Evolutionary conservation across 1,139 yeast species (phyloP).

Genomic region (Pichia terricola): DNA sequence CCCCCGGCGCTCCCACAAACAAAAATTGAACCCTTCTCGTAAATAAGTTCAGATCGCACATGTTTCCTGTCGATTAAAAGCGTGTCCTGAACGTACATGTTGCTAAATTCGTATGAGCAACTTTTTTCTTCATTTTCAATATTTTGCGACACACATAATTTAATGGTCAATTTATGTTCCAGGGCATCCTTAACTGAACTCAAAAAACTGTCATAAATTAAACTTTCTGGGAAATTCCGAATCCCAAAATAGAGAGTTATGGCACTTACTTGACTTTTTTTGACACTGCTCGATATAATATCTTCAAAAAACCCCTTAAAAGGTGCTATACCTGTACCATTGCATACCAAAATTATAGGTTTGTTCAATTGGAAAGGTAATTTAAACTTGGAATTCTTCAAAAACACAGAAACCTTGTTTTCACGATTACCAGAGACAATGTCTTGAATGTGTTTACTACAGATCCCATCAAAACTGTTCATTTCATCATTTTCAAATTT

Average conservation of each 20-base stretch:
- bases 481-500: slow-evolving; percentile 42
- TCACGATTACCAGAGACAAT: slow-evolving; percentile 51
- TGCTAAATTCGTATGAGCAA: no score
- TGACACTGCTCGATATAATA: neutral
- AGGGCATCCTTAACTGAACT: slow-evolving; percentile 34
- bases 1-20: slow-evolving; percentile 94
- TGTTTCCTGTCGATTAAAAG: slow-evolving; percentile 43
- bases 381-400: slow-evolving; percentile 86
- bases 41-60: slow-evolving; percentile 43
- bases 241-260: slow-evolving; percentile 77
- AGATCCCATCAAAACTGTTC: slow-evolving; percentile 57
- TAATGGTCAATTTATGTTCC: slow-evolving; percentile 25
- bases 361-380: slow-evolving; percentile 69
- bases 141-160: slow-evolving; percentile 65
- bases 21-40: slow-evolving; percentile 69
- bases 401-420: slow-evolving; percentile 63
- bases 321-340: slow-evolving; percentile 98
- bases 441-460: slow-evolving; percentile 73
- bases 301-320: slow-evolving; percentile 88
- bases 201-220: slow-evolving; percentile 48
- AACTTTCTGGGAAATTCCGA: slow-evolving; percentile 31
- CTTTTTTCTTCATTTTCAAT: slow-evolving; percentile 36
- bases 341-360: slow-evolving; percentile 88
- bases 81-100: slow-evolving; percentile 69
- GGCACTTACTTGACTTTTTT: slow-evolving; percentile 44